Percentiles rank a stretch among this genome's conserved stretches.
phyloP scores from a whole-genome alignment of 2,329 filamentous ascomycete species.

The Capronia coronata region DNA sequence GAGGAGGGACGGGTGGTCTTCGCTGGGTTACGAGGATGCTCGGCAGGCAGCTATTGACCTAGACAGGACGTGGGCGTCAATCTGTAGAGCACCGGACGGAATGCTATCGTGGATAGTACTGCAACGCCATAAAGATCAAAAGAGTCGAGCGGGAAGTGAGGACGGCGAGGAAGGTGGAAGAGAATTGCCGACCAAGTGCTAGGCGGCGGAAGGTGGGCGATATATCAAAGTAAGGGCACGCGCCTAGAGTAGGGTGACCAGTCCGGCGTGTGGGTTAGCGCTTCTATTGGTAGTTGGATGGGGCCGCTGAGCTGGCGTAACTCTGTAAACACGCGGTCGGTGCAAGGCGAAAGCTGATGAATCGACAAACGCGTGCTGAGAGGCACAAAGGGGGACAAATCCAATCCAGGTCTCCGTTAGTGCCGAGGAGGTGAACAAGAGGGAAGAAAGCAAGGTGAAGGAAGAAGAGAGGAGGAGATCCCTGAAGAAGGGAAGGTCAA shows the following conservation, averaged over 20 bases:
- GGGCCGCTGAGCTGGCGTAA: background rate
- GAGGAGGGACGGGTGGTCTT: constrained; percentile 2
- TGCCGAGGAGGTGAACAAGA: background rate
- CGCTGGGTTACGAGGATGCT: constrained; percentile 8
- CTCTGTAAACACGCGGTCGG: constrained; percentile 1
- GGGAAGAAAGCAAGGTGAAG: constrained; percentile 1
- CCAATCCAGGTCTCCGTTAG: background rate
- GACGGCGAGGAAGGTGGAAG: background rate
- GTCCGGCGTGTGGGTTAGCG: constrained; percentile 11
- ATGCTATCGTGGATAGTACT: too few relatives aligned
- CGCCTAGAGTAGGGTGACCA: constrained; percentile 6
- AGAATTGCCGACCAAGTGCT: background rate
- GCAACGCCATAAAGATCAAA: background rate
- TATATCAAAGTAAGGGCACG: constrained; percentile 10
- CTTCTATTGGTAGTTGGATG: background rate
- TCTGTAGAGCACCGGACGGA: too few relatives aligned
- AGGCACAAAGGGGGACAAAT: constrained; percentile 5
- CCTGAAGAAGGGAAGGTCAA: constrained; percentile 15
- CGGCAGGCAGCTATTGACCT: constrained; percentile 3
- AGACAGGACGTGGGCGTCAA: background rate
- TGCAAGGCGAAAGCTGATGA: constrained; percentile 2
- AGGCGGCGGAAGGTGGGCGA: constrained; percentile 1
- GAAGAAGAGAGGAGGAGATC: constrained; percentile 3
- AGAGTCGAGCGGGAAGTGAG: background rate
- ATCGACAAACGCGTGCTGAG: background rate